Evolutionary conservation across 2,329 filamentous ascomycete species (phyloP), one percentile per base, ranked within the genome.

Genomic region (Neonectria neomacrospora): DNA sequence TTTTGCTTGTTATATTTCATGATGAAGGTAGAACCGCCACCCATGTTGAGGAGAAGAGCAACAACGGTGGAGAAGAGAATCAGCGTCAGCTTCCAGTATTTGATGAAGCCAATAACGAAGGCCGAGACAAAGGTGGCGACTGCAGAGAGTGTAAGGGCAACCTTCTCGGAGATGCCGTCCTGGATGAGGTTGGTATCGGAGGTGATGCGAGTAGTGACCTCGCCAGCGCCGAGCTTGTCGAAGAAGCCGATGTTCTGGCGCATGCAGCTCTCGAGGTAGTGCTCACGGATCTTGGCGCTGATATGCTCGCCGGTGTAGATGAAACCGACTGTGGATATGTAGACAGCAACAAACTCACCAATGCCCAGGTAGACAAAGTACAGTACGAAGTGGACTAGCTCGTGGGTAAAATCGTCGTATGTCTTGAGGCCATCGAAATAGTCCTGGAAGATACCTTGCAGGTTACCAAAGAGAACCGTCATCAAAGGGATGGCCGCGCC

Each of bases 161-260:
- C 86, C 81, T 97, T 97, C 78, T 97, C 93, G 0, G 93, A 96
- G 48, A 99, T 93, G 60, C 94, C 95, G 69, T 97, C 94, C 77
- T 97, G 95, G 58, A 98, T 90, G 56, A 97, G 82, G 73, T 97
- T 97, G 47, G 93, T 97, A 77, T 98, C 95, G 11, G 94, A 91
- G 0, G 95, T 98, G 71, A 97, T 97, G 67, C 94, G 90, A 1
- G 94, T 97, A 0, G 94, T 97, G 64, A 98, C 92, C 79, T 97
- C 96, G 62, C 95, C 94, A 34, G 94, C 91, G 54, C 94, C 95
- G 14, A 97, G 85, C 74, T 96, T 96, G 78, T 98, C 96, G 79
- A 96, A 97, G 78, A 93, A 97, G 48, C 88, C 94, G 76, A 97
- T 95, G 76, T 97, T 97, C 76, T 97, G 94, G 64, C 88, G 88